Percentiles rank a stretch among this genome's conserved stretches.
phyloP scores from a whole-genome alignment of 1,284 basidiomycete genomes.

The Cutaneotrichosporon sp. region DNA sequence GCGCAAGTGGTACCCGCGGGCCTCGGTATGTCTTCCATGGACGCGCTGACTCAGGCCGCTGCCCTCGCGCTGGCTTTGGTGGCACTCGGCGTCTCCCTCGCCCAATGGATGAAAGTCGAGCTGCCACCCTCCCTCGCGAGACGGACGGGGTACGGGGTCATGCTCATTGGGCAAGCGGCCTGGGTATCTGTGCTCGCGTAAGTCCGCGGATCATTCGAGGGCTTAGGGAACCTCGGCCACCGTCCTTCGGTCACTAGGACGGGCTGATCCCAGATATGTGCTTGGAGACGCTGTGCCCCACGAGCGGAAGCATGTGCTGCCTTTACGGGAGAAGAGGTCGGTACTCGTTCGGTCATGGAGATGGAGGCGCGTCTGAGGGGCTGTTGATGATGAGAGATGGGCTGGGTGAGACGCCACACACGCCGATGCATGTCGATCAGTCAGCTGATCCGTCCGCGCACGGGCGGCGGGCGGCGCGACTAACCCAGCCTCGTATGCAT shows the following conservation, averaged over 20 bases:
- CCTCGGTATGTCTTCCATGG: background rate
- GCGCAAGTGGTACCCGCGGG: background rate
- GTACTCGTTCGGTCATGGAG: no score
- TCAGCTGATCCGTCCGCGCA: background rate
- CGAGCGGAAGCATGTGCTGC: background rate
- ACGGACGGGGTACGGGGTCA: background rate
- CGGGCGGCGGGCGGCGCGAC: no score
- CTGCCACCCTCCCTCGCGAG: background rate
- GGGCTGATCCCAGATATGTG: background rate
- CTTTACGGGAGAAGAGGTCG: background rate
- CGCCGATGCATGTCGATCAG: no score
- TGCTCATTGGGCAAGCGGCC: background rate
- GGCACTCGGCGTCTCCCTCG: background rate
- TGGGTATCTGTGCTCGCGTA: background rate
- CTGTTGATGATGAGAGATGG: no score
- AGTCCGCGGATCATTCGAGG: no score
- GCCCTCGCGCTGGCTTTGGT: background rate
- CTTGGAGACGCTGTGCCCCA: background rate
- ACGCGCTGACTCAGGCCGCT: background rate
- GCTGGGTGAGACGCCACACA: no score
- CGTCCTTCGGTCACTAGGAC: background rate
- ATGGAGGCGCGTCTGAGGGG: no score
- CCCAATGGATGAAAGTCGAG: constrained; percentile 10
- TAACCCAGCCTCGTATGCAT: no score
- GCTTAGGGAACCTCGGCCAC: no score